These are phyloP conservation scores for Aspergillus japonicus DNA, from an alignment of 2,329 filamentous ascomycete genomes.

Conservation along the genomic window DNA sequence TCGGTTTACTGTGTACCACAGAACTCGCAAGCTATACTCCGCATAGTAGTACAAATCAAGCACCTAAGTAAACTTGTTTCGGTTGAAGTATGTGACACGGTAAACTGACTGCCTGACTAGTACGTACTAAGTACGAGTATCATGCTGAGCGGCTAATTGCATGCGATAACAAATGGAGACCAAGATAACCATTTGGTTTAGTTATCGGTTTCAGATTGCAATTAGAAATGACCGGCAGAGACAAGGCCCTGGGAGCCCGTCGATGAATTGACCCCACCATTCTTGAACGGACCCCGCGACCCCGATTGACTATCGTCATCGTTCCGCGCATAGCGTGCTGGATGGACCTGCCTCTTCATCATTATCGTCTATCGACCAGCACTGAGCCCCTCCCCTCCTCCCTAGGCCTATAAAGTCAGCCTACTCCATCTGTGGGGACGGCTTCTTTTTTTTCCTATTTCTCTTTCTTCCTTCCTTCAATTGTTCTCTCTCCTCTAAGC, in stretches of 20 bases:
- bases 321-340: slow-evolving; percentile 16
- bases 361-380: slow-evolving; percentile 3
- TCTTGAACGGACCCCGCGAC: slow-evolving; percentile 10
- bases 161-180: neutral
- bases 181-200: neutral
- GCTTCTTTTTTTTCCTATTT: neutral
- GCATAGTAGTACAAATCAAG: neutral
- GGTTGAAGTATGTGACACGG: neutral
- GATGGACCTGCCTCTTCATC: slow-evolving; percentile 23
- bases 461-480: neutral
- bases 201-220: neutral
- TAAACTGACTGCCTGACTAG: neutral
- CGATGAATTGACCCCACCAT: slow-evolving; percentile 5
- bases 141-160: neutral
- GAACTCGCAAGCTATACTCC: neutral
- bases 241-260: neutral
- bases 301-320: slow-evolving; percentile 22
- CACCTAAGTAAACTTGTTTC: neutral
- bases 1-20: neutral
- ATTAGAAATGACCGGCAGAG: neutral
- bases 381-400: neutral
- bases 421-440: slow-evolving; percentile 2
- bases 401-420: slow-evolving; percentile 15
- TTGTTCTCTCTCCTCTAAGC: neutral
- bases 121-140: too few relatives aligned